Conservation (phyloP, 306 rosid genomes). For the cucumber (Cucumis sativus) region Cucumber_9930_V3 NC_026655.2:5038001-5038500, state of each 20-base stretch:
- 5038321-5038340: constrained; percentile 56
- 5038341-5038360: constrained; percentile 68
- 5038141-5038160: constrained; percentile 34
- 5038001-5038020: not conserved
- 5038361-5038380: constrained; percentile 63
- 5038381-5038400: constrained; percentile 40
- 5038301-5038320: constrained; percentile 58
- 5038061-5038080: constrained; percentile 46
- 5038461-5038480: constrained; percentile 42
- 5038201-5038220: constrained; percentile 80
- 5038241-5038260: constrained; percentile 55
- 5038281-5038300: constrained; percentile 83
- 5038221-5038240: constrained; percentile 58
- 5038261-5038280: constrained; percentile 65
- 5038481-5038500: constrained; percentile 45
- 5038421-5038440: constrained; percentile 36
- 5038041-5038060: constrained; percentile 46
- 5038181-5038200: constrained; percentile 90
- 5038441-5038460: constrained; percentile 53
- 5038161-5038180: constrained; percentile 44
- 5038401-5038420: constrained; percentile 45
- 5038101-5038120: constrained; percentile 16
- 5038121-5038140: constrained; percentile 46
- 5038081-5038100: constrained; percentile 48
- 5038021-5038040: constrained; percentile 26